Base-by-base conservation (phyloP, 148 eudicot genomes). In the Agrostemma githago region DNA sequence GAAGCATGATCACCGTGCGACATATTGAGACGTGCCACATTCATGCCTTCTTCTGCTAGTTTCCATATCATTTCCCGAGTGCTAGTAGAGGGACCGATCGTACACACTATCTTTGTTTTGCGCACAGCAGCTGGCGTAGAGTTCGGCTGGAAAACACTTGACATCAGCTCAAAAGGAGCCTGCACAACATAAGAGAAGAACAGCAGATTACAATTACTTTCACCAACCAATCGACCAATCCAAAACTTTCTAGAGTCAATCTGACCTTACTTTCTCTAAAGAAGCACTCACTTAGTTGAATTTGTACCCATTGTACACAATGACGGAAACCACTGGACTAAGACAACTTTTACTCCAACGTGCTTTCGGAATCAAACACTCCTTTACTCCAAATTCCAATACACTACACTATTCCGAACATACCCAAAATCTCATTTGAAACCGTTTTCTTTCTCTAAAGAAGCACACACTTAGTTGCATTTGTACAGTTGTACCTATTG, bases 41-140 rank as follows among this genome's bases (percentile, higher is more conserved):
- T 90, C 99, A 95, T 95, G 68, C 99, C 99, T 66, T 85, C 76
- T 81, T 95, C 97, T 10, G 96, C 99, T 69, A 95, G 85, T 77
- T 86, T 95, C 99, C 97, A 95, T 81, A 95, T 92, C 99, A 95
- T 95, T 72, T 95, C 97, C 3, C 91, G 88, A 51, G 94, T 84
- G 83, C 99, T 90, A 7, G 93, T 83, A 41, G 96, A 90, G 77
- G 99, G 99, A 65, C 99, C 99, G 70, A 95, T 95, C 21, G 99
- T 95, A 72, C 97, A 95, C 16, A 95, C 92, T 63, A 95, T 90
- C 80, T 95, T 95, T 62, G 98, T 95, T 85, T 95, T 95, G 68
- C 99, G 86, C 60, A 42, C 80, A 62, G 81, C 74, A 82, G 75
- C 74, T 12, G 74, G 67, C 42, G 41, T 14, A 21, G 61, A 34